Percentiles rank a stretch among this genome's conserved stretches.
These are phyloP conservation scores for Calvatia gigantea DNA, from an alignment of 768 basidiomycete genomes.

Conservation along the genomic window DNA sequence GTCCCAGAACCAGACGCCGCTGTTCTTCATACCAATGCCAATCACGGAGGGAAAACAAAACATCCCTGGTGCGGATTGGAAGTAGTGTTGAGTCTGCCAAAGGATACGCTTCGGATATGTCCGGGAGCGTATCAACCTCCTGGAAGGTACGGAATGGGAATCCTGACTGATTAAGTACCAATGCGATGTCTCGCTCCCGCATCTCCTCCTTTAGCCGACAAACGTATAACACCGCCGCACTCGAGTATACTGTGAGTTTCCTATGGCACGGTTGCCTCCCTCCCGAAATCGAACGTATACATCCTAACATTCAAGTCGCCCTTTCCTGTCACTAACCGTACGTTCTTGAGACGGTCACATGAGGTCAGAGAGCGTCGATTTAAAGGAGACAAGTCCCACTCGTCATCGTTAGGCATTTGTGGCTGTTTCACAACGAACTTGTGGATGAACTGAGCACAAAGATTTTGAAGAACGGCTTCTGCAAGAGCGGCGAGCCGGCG, in stretches of 20 bases:
- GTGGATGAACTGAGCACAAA: background rate
- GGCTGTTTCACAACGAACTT: background rate
- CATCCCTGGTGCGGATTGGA: background rate
- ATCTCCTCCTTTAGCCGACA: background rate
- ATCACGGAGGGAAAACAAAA: no score
- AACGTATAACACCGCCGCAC: background rate
- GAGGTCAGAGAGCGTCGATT: background rate
- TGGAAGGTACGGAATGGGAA: background rate
- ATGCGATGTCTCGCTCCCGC: background rate
- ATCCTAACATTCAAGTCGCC: background rate
- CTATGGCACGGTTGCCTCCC: background rate
- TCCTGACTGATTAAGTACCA: background rate
- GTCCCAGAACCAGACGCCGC: background rate
- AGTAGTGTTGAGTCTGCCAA: background rate
- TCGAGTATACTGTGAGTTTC: background rate
- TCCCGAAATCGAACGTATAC: background rate
- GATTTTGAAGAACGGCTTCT: background rate
- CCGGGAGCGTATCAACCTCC: background rate
- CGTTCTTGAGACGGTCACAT: background rate
- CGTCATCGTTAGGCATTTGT: background rate
- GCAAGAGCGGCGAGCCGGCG: background rate
- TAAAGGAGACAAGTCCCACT: background rate
- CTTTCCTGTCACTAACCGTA: background rate
- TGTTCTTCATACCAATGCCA: background rate
- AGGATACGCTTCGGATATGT: background rate